Evolutionary conservation across 345 rosid genomes (phyloP).

Genomic region (Stellera chamaejasme): DNA sequence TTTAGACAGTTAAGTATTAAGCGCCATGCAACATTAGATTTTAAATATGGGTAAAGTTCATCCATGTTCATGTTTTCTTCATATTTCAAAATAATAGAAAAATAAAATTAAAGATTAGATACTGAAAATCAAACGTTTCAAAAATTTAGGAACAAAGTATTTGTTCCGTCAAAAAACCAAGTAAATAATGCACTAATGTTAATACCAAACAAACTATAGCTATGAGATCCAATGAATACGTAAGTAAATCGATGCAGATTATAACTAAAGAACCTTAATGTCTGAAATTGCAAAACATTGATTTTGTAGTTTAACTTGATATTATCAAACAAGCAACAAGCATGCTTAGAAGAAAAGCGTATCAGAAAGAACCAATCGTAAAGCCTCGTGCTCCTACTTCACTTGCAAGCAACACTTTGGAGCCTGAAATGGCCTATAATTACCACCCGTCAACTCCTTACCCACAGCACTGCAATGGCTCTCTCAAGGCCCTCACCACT

Average conservation of each 20-base stretch:
- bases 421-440: conserved; percentile 14
- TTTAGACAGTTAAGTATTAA: no score
- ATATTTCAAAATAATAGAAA: no score
- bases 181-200: neutral
- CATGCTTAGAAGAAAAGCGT: conserved; percentile 33
- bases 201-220: no score
- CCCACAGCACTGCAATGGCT: conserved; percentile 24
- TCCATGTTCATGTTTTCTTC: no score
- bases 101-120: neutral
- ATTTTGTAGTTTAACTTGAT: no score
- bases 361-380: conserved; percentile 34
- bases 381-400: conserved; percentile 36
- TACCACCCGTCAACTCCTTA: conserved; percentile 18
- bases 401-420: conserved; percentile 40
- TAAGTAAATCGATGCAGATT: neutral
- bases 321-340: conserved; percentile 1
- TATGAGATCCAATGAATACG: neutral
- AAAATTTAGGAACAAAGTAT: neutral
- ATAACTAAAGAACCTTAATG: no score
- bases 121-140: neutral
- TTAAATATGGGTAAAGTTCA: no score
- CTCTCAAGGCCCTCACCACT: conserved; percentile 16
- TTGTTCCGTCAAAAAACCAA: neutral
- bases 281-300: no score
- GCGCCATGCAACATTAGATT: no score